Conservation (phyloP, 768 basidiomycete genomes). For the Kondoa subrosea region DNA sequence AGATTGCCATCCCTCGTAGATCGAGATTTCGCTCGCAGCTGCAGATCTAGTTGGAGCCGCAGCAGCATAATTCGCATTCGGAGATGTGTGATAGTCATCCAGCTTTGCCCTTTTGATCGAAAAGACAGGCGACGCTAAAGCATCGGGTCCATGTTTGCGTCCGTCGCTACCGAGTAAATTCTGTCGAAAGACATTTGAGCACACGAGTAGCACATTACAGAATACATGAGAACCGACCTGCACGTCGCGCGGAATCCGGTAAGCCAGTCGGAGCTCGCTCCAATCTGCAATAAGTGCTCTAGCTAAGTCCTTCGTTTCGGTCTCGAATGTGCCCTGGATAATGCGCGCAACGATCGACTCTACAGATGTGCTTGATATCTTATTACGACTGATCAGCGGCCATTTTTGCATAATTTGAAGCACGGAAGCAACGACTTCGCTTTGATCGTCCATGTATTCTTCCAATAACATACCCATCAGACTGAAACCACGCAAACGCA, state of each 20-base stretch:
- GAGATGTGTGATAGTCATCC: constrained; percentile 6
- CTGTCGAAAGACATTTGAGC: constrained; percentile 4
- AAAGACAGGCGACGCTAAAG: background rate
- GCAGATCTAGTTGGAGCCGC: background rate
- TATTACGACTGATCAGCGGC: constrained; percentile 73
- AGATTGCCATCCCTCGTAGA: background rate
- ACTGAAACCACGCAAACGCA: constrained; percentile 83
- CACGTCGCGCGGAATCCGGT: constrained; percentile 64
- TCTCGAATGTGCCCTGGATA: constrained; percentile 15
- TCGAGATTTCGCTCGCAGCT: background rate
- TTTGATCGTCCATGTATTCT: constrained; percentile 54
- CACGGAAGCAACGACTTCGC: constrained; percentile 48
- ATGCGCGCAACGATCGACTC: constrained; percentile 30
- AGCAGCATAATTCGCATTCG: constrained; percentile 6
- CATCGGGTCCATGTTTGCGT: background rate
- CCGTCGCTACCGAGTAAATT: background rate
- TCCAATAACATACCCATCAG: constrained; percentile 76
- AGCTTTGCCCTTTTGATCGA: constrained; percentile 5
- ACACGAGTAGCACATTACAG: constrained; percentile 1
- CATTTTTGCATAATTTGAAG: constrained; percentile 39
- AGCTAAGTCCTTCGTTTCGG: constrained; percentile 35
- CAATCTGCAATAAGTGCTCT: constrained; percentile 52
- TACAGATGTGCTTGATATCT: constrained; percentile 70
- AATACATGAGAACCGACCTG: constrained; percentile 1
- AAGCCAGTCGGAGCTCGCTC: constrained; percentile 57